Evolutionary conservation across 129 eudicot genomes (phyloP).

Genomic region (Tagetes erecta): DNA sequence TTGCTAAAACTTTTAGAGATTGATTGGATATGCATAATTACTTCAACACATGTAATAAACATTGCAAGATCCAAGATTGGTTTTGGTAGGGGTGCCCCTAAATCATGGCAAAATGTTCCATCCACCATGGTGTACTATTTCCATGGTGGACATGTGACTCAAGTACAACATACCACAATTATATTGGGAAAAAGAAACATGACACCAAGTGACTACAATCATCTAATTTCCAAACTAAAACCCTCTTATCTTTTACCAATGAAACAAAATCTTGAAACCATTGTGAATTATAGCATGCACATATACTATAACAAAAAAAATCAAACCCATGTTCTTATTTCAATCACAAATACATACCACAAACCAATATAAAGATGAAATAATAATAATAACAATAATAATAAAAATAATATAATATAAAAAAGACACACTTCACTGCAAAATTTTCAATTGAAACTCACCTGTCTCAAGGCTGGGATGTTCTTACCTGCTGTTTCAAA

Average conservation of each 20-base stretch:
- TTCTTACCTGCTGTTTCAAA: constrained; percentile 57
- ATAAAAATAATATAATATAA: not conserved
- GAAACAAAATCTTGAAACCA: constrained; percentile 3
- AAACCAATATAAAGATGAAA: constrained; percentile 26
- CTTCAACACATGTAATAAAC: too few relatives aligned
- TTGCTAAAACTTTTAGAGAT: too few relatives aligned
- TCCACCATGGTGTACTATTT: constrained; percentile 14
- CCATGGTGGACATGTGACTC: constrained; percentile 29
- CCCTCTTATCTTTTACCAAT: not conserved
- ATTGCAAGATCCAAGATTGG: too few relatives aligned
- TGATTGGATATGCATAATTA: too few relatives aligned
- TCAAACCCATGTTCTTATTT: constrained; percentile 20
- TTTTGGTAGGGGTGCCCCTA: not conserved
- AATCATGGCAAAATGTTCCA: not conserved
- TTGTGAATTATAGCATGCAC: constrained; percentile 20
- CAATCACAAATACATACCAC: constrained; percentile 33
- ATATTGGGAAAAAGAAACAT: constrained; percentile 9
- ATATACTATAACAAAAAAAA: constrained; percentile 21
- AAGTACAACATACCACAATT: constrained; percentile 8
- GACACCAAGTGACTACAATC: constrained; percentile 14
- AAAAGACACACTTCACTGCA: constrained; percentile 51
- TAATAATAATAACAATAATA: constrained; percentile 21
- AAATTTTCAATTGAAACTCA: constrained; percentile 45
- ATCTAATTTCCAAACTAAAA: constrained; percentile 11
- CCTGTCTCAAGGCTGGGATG: constrained; percentile 47